Evolutionary conservation across 2,329 filamentous ascomycete species (phyloP), one percentile per base, ranked within the genome.

Genomic region (Fusarium guadeloupense): DNA sequence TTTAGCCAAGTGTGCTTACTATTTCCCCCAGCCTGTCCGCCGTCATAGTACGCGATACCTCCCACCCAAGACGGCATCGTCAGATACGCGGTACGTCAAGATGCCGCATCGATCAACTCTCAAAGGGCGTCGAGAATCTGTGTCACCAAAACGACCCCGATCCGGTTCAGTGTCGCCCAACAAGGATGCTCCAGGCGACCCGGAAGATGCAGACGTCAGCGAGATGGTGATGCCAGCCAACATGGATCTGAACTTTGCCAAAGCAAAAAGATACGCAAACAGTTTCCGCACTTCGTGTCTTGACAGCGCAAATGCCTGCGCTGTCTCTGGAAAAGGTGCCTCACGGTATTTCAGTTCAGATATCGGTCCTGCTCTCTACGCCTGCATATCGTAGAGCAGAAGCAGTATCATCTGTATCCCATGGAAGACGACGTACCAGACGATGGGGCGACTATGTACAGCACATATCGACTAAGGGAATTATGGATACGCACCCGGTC

Each of bases 351-450:
- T 47, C 2, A 46, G 16, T 10, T 50, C 46, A 6, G 23, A 20
- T 13, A 28, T 62, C 12, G 54, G 62, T 5, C 65, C 62, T 5
- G 59, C 35, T 9, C 16, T 68, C 3, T 46, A 68, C 25, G 62
- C 62, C 9, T 68, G 64, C 59, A 68, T 23, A 64, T 68, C 35
- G 33, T 68, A 7, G 57, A 57, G 10, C 59, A 60, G 47, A 40
- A 59, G 17, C 62, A 68, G n/a, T 68, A 62, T 20, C 47, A 66
- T 30, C n/a, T 62, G 9, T 66, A 64, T 34, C 59, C 59, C 21
- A 34, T 13, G n/a, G 23, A 25, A 9, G 23, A 25, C 6, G 23
- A 25, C 23, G 23, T 6, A 6, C 23, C 6, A 25, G 23, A 25
- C 23, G 23, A 25, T 9, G 9, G 9, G 23, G 9, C 23, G 23